phyloP scores from a whole-genome alignment of 805 yeast genomes.

The Aciculoconidium aculeatum region DNA sequence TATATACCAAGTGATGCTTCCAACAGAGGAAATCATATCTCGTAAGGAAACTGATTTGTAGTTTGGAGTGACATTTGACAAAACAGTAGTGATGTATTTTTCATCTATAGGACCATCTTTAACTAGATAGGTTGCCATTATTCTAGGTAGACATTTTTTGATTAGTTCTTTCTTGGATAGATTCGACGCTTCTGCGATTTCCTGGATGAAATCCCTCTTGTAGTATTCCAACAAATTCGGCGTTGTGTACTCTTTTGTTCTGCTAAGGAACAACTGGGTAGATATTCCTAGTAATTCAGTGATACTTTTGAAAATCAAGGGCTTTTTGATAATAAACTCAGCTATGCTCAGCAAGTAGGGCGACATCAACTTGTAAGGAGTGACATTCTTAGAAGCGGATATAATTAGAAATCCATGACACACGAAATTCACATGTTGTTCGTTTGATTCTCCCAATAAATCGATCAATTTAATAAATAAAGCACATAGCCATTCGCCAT shows the following conservation, averaged over 20 bases:
- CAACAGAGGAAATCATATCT: slow-evolving; percentile 33
- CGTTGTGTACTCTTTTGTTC: slow-evolving; percentile 68
- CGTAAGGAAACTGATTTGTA: slow-evolving; percentile 27
- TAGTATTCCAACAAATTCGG: slow-evolving; percentile 70
- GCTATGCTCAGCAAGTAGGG: slow-evolving; percentile 76
- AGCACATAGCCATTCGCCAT: slow-evolving; percentile 65
- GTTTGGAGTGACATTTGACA: slow-evolving; percentile 48
- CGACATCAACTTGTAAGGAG: slow-evolving; percentile 75
- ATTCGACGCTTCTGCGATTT: slow-evolving; percentile 51
- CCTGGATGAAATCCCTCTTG: slow-evolving; percentile 55
- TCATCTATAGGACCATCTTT: slow-evolving; percentile 45
- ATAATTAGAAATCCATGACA: slow-evolving; percentile 56
- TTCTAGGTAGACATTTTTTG: slow-evolving; percentile 42
- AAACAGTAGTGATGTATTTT: slow-evolving; percentile 43
- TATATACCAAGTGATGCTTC: slow-evolving; percentile 34
- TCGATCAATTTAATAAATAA: slow-evolving; percentile 61
- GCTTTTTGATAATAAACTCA: slow-evolving; percentile 54
- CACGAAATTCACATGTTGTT: slow-evolving; percentile 63
- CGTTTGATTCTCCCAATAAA: slow-evolving; percentile 57
- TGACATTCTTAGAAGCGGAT: slow-evolving; percentile 48
- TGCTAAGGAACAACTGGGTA: slow-evolving; percentile 51
- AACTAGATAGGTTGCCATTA: slow-evolving; percentile 54
- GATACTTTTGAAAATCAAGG: slow-evolving; percentile 51
- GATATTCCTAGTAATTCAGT: slow-evolving; percentile 64
- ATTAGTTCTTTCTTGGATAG: slow-evolving; percentile 43